phyloP scores from a whole-genome alignment of 495 filamentous ascomycete species.

The Emericellopsis terricola region DNA sequence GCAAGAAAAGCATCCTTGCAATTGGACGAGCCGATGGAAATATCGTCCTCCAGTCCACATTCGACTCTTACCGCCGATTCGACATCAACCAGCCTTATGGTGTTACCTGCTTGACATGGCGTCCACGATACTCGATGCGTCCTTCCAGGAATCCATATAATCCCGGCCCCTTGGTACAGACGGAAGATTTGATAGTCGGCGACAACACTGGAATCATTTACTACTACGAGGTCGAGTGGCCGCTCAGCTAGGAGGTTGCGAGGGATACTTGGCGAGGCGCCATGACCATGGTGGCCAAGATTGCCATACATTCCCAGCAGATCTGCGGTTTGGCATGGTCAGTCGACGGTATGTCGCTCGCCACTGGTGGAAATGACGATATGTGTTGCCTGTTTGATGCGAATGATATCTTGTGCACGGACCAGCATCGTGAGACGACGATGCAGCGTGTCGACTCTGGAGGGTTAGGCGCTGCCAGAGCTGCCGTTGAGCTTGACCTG shows the following conservation, averaged over 20 bases:
- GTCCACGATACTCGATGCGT: conserved; percentile 27
- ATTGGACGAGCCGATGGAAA: conserved; percentile 57
- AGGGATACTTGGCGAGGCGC: conserved; percentile 51
- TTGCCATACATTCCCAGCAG: conserved; percentile 71
- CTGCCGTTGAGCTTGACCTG: not conserved
- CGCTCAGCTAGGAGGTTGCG: conserved; percentile 34
- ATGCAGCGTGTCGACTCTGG: not conserved
- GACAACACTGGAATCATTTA: conserved; percentile 76
- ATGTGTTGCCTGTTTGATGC: conserved; percentile 65
- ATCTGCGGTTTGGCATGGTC: conserved; percentile 91
- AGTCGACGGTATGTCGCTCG: conserved; percentile 53
- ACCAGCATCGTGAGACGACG: not conserved
- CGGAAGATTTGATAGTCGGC: conserved; percentile 74
- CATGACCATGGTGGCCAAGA: conserved; percentile 59
- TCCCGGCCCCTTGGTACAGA: conserved; percentile 24
- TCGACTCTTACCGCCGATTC: conserved; percentile 43
- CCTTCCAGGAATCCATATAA: conserved; percentile 16
- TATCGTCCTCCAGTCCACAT: conserved; percentile 32
- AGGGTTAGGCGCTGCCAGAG: too few relatives aligned
- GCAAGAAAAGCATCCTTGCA: conserved; percentile 64
- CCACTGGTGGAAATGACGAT: conserved; percentile 88
- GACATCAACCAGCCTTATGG: conserved; percentile 49
- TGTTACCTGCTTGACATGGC: conserved; percentile 62
- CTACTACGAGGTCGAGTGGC: conserved; percentile 86
- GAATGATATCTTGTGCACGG: conserved; percentile 31